Conservation (phyloP, 2,329 filamentous ascomycete species). For the Trichoderma cornu-damae region DNA sequence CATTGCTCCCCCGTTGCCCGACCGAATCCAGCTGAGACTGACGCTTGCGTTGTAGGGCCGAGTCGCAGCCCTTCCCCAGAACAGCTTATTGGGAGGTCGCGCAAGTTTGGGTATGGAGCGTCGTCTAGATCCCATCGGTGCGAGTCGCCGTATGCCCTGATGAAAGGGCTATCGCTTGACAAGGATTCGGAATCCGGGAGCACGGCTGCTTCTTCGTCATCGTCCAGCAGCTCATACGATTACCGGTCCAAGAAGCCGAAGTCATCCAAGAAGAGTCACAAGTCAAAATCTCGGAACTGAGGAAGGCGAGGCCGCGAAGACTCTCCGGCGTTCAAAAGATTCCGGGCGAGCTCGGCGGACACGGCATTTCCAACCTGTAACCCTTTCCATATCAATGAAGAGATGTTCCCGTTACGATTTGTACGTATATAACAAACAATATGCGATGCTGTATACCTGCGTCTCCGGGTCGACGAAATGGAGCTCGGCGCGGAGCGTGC, state of each 20-base stretch:
- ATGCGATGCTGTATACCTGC: too few relatives aligned
- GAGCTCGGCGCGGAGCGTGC: not conserved
- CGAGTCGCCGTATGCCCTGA: conserved; percentile 27
- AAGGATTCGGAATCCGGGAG: conserved; percentile 11
- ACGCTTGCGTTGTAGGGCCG: conserved; percentile 26
- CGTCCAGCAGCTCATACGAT: conserved; percentile 27
- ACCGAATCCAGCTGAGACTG: not conserved
- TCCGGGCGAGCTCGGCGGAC: not conserved
- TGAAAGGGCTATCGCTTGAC: conserved; percentile 18
- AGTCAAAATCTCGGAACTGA: conserved; percentile 22
- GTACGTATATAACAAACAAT: too few relatives aligned
- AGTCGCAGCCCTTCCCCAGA: conserved; percentile 33
- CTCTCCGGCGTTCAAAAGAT: not conserved
- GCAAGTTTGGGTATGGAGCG: conserved; percentile 34
- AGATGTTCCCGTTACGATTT: not conserved
- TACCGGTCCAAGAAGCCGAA: conserved; percentile 28
- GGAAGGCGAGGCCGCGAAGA: not conserved
- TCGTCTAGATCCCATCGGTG: conserved; percentile 30
- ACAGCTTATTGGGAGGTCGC: conserved; percentile 33
- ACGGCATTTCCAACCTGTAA: not conserved
- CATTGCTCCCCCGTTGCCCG: not conserved
- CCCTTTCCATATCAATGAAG: not conserved
- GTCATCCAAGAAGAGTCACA: conserved; percentile 28
- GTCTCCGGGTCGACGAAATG: too few relatives aligned
- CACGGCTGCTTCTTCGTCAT: conserved; percentile 21